Base-by-base conservation (phyloP, 192 early-diverging fungal species). In the Podila horticola region DNA sequence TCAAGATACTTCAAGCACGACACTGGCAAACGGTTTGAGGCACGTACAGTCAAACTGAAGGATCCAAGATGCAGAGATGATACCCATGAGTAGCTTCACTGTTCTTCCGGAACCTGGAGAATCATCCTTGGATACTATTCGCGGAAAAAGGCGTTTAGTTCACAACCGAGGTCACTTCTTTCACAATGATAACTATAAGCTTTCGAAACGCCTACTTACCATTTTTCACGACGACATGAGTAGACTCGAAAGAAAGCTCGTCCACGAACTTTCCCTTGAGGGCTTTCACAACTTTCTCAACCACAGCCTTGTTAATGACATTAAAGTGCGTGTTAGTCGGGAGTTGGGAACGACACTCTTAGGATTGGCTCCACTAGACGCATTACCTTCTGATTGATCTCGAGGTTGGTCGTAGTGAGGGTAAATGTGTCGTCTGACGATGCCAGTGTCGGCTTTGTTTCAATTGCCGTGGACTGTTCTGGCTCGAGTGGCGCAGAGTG, bases 211-310 rank as follows among this genome's bases (percentile, higher is more conserved):
- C 5, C 3, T 9, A 3, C 66, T 34, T 81, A 81, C 77, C 57
- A 28, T 69, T 69, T 41, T 81, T 66, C 67, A 81, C 58, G 2
- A 81, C 77, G 2, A 81, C 57, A 73, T 81, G 77, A 9, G 77
- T 73, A 7, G 66, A 31, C 19, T 33, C 62, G 2, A 48, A 61
- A 12, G 49, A 22, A 26, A 69, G 26, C 17, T 73, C 77, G 45
- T 81, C 71, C 36, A 58, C 30, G 6, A 36, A 17, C 26, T 58
- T 69, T 38, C 57, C 41, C 33, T 66, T 68, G 30, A 81, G 63
- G 8, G 55, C 15, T 28, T 66, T 81, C 8, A 67, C 41, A 2
- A 33, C 59, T 34, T 19, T 59, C 26, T 81, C 77, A 57, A 81
- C 36, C 33, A 59, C 66, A 29, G 59, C 31, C 77, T 81, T 52